Conservation (phyloP, 1,139 yeast species). For the Pichia cactophila region DNA sequence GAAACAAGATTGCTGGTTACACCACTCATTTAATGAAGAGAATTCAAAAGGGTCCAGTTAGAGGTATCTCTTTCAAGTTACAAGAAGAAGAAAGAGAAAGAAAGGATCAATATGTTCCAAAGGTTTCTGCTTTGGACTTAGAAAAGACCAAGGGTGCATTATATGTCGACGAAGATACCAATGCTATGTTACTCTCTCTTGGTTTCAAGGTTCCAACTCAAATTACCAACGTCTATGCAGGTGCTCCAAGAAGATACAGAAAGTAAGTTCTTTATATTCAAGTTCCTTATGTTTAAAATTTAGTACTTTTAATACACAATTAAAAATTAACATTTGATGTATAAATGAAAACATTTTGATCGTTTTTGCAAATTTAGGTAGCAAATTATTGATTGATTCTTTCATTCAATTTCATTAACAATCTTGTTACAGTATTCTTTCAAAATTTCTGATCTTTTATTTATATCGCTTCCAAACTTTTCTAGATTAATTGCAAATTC, state of each 20-base stretch:
- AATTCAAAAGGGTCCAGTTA: slow-evolving; percentile 99
- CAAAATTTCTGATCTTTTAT: slow-evolving; percentile 31
- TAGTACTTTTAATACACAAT: slow-evolving; percentile 2
- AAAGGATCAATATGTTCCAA: slow-evolving; percentile 99
- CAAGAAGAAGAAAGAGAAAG: slow-evolving; percentile 99
- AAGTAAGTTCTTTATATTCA: slow-evolving; percentile 43
- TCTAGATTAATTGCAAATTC: slow-evolving; percentile 32
- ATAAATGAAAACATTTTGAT: too few species aligned
- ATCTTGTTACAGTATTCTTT: slow-evolving; percentile 36
- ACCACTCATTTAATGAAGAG: slow-evolving; percentile 99
- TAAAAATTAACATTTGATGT: slow-evolving; percentile 1
- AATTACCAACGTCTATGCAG: slow-evolving; percentile 87
- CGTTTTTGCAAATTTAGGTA: slow-evolving; percentile 1
- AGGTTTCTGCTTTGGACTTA: slow-evolving; percentile 98
- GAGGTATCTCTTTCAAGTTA: slow-evolving; percentile 99
- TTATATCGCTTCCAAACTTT: slow-evolving; percentile 30
- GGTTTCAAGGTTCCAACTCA: slow-evolving; percentile 95
- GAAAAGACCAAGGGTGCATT: slow-evolving; percentile 94
- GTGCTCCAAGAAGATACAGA: slow-evolving; percentile 92
- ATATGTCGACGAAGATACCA: slow-evolving; percentile 97
- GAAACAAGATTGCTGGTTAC: slow-evolving; percentile 99
- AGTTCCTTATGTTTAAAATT: slow-evolving; percentile 11
- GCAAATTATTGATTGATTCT: background rate
- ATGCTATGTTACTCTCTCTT: slow-evolving; percentile 89
- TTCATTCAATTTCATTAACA: slow-evolving; percentile 23